phyloP scores from a whole-genome alignment of 495 filamentous ascomycete genomes.

The Penicillium desertorum region DNA sequence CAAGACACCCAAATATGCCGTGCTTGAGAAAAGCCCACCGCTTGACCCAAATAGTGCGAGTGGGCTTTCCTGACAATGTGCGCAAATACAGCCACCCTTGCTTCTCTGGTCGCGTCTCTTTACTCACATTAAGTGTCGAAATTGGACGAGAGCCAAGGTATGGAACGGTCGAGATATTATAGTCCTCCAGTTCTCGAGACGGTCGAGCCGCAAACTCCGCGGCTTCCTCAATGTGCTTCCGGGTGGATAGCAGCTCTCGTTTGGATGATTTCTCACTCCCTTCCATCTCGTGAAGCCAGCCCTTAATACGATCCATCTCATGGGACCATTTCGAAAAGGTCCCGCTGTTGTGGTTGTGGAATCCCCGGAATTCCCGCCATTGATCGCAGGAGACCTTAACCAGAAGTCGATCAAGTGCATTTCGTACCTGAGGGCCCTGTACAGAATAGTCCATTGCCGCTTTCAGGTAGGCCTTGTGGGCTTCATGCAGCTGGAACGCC shows the following conservation, averaged over 20 bases:
- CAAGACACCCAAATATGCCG: slow-evolving; percentile 93
- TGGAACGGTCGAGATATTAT: slow-evolving; percentile 80
- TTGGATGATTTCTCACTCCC: slow-evolving; percentile 72
- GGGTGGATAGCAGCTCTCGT: slow-evolving; percentile 72
- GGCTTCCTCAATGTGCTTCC: slow-evolving; percentile 79
- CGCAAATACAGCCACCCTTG: slow-evolving; percentile 92
- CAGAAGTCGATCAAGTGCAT: slow-evolving; percentile 78
- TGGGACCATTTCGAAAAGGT: slow-evolving; percentile 59
- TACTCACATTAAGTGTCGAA: slow-evolving; percentile 49
- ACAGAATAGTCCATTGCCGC: slow-evolving; percentile 92
- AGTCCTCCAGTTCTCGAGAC: slow-evolving; percentile 90
- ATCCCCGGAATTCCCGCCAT: slow-evolving; percentile 74
- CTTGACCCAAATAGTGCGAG: slow-evolving; percentile 79
- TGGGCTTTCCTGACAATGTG: slow-evolving; percentile 81
- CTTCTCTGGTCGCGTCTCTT: slow-evolving; percentile 62
- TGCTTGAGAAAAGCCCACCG: slow-evolving; percentile 95
- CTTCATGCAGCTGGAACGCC: slow-evolving; percentile 94
- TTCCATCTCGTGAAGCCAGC: slow-evolving; percentile 94
- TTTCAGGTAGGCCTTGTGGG: slow-evolving; percentile 85
- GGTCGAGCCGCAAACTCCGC: slow-evolving; percentile 70
- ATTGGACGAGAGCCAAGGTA: slow-evolving; percentile 73
- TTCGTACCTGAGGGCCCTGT: slow-evolving; percentile 76
- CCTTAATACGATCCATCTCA: slow-evolving; percentile 87
- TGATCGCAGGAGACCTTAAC: slow-evolving; percentile 81
- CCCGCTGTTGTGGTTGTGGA: slow-evolving; percentile 57